Evolutionary conservation across 2,329 filamentous ascomycete species (phyloP).

Genomic region (Pseudovirgaria hyperparasitica): DNA sequence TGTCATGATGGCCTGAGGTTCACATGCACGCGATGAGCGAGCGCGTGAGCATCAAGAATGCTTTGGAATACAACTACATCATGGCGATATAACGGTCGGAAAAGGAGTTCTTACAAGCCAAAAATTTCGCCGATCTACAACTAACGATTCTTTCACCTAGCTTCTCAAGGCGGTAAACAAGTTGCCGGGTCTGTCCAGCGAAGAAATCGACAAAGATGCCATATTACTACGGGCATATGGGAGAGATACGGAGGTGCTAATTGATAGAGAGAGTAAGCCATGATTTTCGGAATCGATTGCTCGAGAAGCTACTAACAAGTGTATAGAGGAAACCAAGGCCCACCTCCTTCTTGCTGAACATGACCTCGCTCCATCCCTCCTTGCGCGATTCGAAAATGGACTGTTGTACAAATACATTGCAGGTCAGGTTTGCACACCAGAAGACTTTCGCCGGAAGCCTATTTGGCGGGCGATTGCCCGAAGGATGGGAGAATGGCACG

Average conservation of each 20-base stretch:
- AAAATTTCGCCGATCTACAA: no score
- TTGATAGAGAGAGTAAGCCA: conserved; percentile 75
- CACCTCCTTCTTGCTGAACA: conserved; percentile 79
- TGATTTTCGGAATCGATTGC: conserved; percentile 7
- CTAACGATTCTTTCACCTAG: no score
- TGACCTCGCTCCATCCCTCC: conserved; percentile 70
- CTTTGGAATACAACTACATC: no score
- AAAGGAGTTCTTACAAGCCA: no score
- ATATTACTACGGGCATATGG: conserved; percentile 88
- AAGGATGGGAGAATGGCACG: conserved; percentile 88
- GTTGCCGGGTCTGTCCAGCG: conserved; percentile 54
- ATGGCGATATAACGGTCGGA: no score
- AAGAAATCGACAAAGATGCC: conserved; percentile 71
- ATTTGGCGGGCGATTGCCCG: conserved; percentile 76
- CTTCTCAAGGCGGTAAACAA: conserved; percentile 66
- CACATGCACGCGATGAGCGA: no score
- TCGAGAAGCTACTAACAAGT: conserved; percentile 10
- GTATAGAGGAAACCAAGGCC: conserved; percentile 46
- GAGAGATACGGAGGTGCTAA: conserved; percentile 84
- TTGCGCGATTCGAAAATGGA: conserved; percentile 90
- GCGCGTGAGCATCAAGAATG: no score
- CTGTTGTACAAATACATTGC: conserved; percentile 87
- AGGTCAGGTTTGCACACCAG: conserved; percentile 65
- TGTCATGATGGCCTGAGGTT: no score
- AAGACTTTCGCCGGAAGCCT: conserved; percentile 61